Conservation (phyloP, 108 stramenopile genomes). For the Discostella stelligeroides region DNA sequence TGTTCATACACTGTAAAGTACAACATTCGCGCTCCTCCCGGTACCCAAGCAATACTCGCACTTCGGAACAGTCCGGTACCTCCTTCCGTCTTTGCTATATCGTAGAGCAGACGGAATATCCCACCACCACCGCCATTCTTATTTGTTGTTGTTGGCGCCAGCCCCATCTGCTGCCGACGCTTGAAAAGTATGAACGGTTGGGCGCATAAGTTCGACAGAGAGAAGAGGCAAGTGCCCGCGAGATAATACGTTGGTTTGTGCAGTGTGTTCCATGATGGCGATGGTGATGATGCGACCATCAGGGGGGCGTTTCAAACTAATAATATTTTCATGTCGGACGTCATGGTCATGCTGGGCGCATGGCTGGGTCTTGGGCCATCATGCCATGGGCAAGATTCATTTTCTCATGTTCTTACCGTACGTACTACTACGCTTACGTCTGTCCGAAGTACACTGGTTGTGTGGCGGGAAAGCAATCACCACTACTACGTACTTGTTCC, state of each 20-base stretch:
- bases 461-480: no score
- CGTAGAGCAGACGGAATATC: not conserved
- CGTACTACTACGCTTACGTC: no score
- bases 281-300: no score
- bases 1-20: slow-evolving; percentile 1
- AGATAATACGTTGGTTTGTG: slow-evolving; percentile 3
- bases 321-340: no score
- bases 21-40: slow-evolving; percentile 1
- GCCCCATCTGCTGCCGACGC: not conserved
- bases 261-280: not conserved
- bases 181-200: slow-evolving; percentile 2
- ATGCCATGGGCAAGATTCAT: no score
- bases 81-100: not conserved
- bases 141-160: not conserved
- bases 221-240: slow-evolving; percentile 2
- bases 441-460: no score
- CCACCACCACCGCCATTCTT: not conserved
- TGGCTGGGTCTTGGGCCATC: no score
- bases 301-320: no score
- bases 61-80: not conserved
- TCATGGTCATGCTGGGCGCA: no score
- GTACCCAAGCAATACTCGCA: not conserved
- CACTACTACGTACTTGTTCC: no score
- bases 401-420: no score
- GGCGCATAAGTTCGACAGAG: not conserved